Evolutionary conservation across 441 rosid species (phyloP), one percentile per base, ranked within the genome.

Genomic region (Jatropha podagrica): DNA sequence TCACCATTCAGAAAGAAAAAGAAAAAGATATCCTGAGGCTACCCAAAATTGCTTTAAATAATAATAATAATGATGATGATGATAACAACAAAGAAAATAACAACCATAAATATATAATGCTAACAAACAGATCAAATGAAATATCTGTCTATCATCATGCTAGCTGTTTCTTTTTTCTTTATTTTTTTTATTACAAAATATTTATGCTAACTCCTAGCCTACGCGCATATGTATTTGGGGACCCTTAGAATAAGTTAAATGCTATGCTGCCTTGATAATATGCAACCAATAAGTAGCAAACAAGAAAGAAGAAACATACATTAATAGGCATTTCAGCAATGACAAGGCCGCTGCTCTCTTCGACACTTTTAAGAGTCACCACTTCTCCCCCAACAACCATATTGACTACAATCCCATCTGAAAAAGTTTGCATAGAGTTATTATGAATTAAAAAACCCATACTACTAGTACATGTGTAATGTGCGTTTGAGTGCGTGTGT

Each of bases 311-410:
- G 17, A 44, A 61, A 65, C 89, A 84, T 78, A 89, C 93, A 88
- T 92, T 87, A 69, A 95, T 92, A 15, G 99, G 99, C 99, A 95
- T 92, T 85, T 93, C 98, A 4, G 87, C 91, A 37, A 95, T 90
- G 83, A 85, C 81, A 72, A 93, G 77, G 76, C 80, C 74, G 67
- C 90, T 88, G 83, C 88, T 86, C 78, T 95, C 97, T 79, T 93
- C 99, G 8, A 93, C 79, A 82, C 82, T 81, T 87, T 85, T 91
- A 18, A 95, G 91, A 75, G 89, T 88, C 37, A 87, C 86, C 1
- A 95, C 98, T 89, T 93, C 98, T 51, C 97, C 96, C 67, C 99
- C 97, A 66, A 88, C 96, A 27, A 91, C 96, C 92, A 95, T 87
- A 81, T 95, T 95, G 84, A 95, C 90, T 0, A 88, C 87, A 77